Evolutionary conservation across 805 yeast genomes (phyloP).

Genomic region (Tetrapisispora taiwanensis): DNA sequence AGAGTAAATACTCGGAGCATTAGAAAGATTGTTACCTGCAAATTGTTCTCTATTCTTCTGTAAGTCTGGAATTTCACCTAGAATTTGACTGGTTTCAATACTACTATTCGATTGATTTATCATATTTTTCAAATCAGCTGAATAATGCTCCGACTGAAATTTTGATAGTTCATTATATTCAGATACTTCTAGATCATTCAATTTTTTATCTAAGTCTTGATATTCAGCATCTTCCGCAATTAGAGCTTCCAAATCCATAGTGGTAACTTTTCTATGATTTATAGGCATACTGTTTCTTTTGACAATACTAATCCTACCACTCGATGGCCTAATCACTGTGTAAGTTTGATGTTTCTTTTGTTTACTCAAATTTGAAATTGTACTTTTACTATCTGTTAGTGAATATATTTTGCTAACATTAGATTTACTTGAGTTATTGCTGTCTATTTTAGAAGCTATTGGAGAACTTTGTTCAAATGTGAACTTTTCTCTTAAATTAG

Average conservation of each 20-base stretch:
- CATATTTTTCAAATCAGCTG: not conserved
- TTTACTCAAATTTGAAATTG: not conserved
- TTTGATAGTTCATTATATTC: constrained; percentile 9
- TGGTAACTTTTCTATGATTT: not conserved
- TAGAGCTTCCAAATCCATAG: not conserved
- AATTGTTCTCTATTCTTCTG: not conserved
- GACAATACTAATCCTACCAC: constrained; percentile 27
- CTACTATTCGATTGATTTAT: constrained; percentile 6
- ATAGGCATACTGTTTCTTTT: constrained; percentile 7
- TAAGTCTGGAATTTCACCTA: constrained; percentile 3
- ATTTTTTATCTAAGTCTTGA: constrained; percentile 13
- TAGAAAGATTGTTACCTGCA: constrained; percentile 10
- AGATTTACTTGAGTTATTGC: not conserved
- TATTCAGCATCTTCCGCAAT: constrained; percentile 7
- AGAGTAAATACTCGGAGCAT: constrained; percentile 24
- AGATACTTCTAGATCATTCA: constrained; percentile 13
- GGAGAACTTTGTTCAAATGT: constrained; percentile 24
- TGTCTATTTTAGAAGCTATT: not conserved
- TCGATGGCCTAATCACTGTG: constrained; percentile 20
- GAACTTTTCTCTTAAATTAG: constrained; percentile 38
- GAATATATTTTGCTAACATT: not conserved
- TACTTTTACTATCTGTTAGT: not conserved
- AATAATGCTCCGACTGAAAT: not conserved
- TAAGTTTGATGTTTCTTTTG: constrained; percentile 7
- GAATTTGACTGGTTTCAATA: constrained; percentile 19